A percentile compares a stretch with the other conserved stretches of the same genome.
Evolutionary conservation across 2,329 filamentous ascomycete genomes (phyloP).

Genomic region (Penicillium paneum): DNA sequence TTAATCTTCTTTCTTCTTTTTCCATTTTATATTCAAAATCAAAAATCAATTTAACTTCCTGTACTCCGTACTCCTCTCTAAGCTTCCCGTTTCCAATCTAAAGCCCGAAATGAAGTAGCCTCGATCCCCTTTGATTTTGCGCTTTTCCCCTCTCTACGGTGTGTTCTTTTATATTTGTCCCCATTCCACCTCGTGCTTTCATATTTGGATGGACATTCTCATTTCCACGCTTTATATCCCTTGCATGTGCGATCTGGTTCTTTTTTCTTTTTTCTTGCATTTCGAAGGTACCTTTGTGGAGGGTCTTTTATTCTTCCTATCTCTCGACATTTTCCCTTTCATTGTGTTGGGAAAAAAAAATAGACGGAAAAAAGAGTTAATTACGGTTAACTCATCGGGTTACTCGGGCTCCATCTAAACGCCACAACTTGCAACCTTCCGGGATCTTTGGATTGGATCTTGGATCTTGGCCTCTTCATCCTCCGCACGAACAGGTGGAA

Average conservation of each 20-base stretch:
- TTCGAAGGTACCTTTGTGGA: neutral
- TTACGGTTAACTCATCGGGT: conserved; percentile 8
- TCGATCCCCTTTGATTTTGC: conserved; percentile 20
- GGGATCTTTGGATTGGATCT: conserved; percentile 11
- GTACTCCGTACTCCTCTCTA: conserved; percentile 12
- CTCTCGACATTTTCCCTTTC: neutral
- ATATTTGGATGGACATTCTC: conserved; percentile 26
- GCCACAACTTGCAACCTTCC: conserved; percentile 5
- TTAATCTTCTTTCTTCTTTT: neutral
- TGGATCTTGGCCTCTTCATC: conserved; percentile 1
- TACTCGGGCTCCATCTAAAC: conserved; percentile 10
- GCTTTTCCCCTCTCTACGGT: conserved; percentile 8
- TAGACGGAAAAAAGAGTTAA: neutral
- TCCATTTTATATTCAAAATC: neutral
- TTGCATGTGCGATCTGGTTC: conserved; percentile 24
- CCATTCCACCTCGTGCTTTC: conserved; percentile 17
- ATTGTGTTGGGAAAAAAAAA: neutral
- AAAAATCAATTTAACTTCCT: conserved; percentile 2
- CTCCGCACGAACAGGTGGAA: conserved; percentile 18
- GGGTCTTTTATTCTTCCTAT: neutral
- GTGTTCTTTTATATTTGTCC: conserved; percentile 17
- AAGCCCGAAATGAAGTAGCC: conserved; percentile 22
- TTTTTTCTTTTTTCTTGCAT: conserved; percentile 5
- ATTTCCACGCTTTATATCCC: conserved; percentile 33
- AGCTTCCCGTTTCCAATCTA: conserved; percentile 21